Base-by-base conservation (phyloP, 805 yeast species). In the Nakazawaea molendinolei region DNA sequence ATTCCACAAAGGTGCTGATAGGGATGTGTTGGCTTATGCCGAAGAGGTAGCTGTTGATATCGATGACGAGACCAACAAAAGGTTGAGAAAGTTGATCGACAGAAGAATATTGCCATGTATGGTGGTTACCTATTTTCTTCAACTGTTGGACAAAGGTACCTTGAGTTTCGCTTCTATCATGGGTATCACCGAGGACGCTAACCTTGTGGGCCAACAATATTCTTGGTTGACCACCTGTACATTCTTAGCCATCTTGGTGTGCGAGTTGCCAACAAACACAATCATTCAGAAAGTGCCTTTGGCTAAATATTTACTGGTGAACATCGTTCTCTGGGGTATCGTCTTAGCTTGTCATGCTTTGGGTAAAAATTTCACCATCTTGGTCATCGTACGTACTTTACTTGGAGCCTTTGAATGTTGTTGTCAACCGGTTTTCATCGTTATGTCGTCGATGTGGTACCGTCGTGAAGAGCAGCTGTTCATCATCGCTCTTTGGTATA, bases 131-230 rank as follows among this genome's bases (percentile, higher is more conserved):
- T 63, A 72, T 14, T 52, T 67, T 17, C 26, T 33, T n/a, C 82
- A 76, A 51, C 71, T 61, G 44, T 70, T 78, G 76, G 86, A 78
- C 55, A 78, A 78, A 50, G 55, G 60, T 15, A 58, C 81, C 3
- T 52, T 38, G 34, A 53, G 49, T 13, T 48, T 47, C 31, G 54
- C 53, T 5, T 38, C 54, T 3, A 42, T 52, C 24, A 36, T 50
- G 28, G 56, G 55, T 5, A 36, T 53, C 25, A 38, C 48, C 8
- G 35, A 27, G 8, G 56, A 49, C 28, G 44, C 46, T 49, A 33
- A 43, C 30, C 51, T 57, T 60, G 26, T 45, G 36, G 57, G 58
- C 13, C 45, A 48, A 33, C 36, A 38, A 40, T 33, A 47, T 28
- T 37, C 54, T 8, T 43, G 48, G 49, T 34, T 44, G 5, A 39